Conservation (phyloP, 2,329 filamentous ascomycete genomes). For the Trichoderma harzianum region DNA sequence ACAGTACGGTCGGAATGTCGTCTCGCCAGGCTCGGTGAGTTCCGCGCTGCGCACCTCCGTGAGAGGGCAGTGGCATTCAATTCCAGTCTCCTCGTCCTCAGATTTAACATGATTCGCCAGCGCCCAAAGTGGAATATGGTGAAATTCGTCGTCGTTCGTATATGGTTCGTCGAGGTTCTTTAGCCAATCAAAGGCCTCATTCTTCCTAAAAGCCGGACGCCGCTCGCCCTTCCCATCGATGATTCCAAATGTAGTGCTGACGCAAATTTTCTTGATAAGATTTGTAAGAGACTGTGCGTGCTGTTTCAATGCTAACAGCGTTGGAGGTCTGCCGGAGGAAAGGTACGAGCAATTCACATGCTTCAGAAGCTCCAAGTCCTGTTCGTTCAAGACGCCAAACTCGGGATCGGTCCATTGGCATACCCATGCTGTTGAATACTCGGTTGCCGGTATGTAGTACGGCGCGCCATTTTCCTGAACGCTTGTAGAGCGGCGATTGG, state of each 20-base stretch:
- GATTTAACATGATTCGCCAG: conserved; percentile 44
- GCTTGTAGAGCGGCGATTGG: neutral
- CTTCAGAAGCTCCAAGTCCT: conserved; percentile 27
- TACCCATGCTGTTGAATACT: conserved; percentile 28
- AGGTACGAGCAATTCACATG: conserved; percentile 58
- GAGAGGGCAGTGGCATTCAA: conserved; percentile 47
- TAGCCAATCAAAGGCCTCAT: conserved; percentile 57
- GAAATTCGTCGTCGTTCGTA: conserved; percentile 44
- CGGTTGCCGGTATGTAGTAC: conserved; percentile 24
- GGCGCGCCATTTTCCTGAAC: neutral
- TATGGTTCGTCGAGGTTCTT: conserved; percentile 50
- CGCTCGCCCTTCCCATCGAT: conserved; percentile 24
- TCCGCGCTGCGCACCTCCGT: conserved; percentile 26
- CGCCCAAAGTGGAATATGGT: conserved; percentile 45
- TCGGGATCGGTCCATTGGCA: conserved; percentile 27
- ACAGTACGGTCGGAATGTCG: conserved; percentile 37
- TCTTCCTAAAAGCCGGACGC: conserved; percentile 35
- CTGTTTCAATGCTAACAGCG: conserved; percentile 56
- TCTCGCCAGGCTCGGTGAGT: conserved; percentile 21
- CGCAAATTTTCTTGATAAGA: conserved; percentile 48
- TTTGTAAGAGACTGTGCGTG: conserved; percentile 56
- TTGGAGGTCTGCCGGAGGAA: conserved; percentile 52
- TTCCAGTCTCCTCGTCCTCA: conserved; percentile 41
- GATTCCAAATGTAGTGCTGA: conserved; percentile 32
- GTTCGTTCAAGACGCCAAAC: conserved; percentile 22